Conservation (phyloP, 768 basidiomycete species). For the Dictyophora rubrovolvata region DNA sequence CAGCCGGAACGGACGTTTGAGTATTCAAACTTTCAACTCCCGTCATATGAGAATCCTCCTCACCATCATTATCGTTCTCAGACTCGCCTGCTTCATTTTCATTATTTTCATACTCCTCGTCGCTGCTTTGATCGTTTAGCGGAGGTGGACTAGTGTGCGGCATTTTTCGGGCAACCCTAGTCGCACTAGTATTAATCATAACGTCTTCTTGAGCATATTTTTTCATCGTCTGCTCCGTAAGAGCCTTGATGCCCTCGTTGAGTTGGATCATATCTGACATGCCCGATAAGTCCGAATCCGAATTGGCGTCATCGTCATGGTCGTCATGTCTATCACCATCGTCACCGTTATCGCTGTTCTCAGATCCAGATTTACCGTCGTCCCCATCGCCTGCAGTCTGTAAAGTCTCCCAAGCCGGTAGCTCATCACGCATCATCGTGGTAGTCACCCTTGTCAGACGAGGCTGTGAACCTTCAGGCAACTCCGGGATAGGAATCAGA, state of each 20-base stretch:
- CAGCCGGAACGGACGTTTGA: constrained; percentile 3
- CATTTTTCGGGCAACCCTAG: neutral
- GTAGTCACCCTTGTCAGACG: no score
- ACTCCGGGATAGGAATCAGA: neutral
- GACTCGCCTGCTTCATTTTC: neutral
- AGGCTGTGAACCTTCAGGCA: neutral
- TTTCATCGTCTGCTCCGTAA: neutral
- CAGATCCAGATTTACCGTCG: no score
- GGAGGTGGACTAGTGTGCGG: neutral
- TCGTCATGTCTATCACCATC: neutral
- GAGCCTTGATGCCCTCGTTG: neutral
- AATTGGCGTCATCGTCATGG: neutral
- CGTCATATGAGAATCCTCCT: neutral
- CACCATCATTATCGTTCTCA: neutral
- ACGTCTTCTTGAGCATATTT: neutral
- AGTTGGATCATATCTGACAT: neutral
- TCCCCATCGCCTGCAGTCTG: no score
- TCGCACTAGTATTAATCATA: neutral
- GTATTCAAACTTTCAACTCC: neutral
- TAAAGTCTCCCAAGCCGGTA: no score
- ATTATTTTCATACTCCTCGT: neutral
- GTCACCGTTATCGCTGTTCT: neutral
- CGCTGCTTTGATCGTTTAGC: neutral
- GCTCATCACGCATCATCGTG: no score
- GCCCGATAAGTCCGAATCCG: neutral